phyloP scores from a whole-genome alignment of 805 yeast species.

The Pichia kluyveri region DNA sequence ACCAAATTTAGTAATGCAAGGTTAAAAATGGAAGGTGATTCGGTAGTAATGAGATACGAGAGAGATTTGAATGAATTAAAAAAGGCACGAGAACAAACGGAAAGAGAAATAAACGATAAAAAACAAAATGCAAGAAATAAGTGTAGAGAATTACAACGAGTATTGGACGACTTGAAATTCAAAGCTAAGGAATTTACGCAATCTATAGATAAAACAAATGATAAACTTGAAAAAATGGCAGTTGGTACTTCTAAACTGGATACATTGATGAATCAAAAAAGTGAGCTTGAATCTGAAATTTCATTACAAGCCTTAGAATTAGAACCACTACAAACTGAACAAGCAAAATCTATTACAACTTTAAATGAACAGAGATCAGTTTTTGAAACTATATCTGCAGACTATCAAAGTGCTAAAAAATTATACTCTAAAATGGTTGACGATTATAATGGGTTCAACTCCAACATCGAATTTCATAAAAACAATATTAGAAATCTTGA shows the following conservation, averaged over 20 bases:
- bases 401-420: constrained; percentile 6
- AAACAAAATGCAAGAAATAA: constrained; percentile 15
- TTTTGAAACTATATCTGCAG: constrained; percentile 8
- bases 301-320: constrained; percentile 15
- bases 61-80: constrained; percentile 4
- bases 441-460: not conserved
- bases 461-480: constrained; percentile 13
- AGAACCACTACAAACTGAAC: constrained; percentile 16
- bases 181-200: constrained; percentile 8
- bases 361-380: constrained; percentile 10
- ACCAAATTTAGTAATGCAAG: constrained; percentile 13
- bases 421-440: not conserved
- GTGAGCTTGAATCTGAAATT: constrained; percentile 24
- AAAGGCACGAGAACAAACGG: constrained; percentile 5
- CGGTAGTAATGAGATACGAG: constrained; percentile 10
- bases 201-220: constrained; percentile 27
- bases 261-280: constrained; percentile 26
- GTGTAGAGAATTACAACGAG: constrained; percentile 5
- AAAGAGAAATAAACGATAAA: not conserved
- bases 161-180: constrained; percentile 2
- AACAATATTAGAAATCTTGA: constrained; percentile 1
- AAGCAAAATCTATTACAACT: constrained; percentile 3
- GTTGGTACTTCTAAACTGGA: constrained; percentile 32
- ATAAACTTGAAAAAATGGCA: constrained; percentile 35
- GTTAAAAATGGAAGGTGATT: constrained; percentile 18